Conservation (phyloP, 306 rosid genomes). For the Cucurbita ficifolia region DNA sequence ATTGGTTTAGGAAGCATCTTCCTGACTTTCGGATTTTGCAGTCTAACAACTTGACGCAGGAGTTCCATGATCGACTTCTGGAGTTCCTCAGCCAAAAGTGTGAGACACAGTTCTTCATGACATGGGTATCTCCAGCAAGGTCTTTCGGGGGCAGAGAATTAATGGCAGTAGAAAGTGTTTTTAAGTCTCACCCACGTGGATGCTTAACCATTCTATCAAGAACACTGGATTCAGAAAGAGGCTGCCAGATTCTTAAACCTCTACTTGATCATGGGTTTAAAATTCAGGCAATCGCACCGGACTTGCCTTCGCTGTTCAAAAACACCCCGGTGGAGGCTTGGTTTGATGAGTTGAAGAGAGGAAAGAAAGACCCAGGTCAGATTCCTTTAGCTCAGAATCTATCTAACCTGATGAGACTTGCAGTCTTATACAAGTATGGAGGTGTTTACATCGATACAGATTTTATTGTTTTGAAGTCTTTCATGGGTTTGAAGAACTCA, state of each 20-base stretch:
- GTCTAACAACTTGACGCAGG: conserved; percentile 7
- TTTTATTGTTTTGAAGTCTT: conserved; percentile 41
- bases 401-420: conserved; percentile 60
- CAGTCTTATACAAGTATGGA: conserved; percentile 54
- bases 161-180: conserved; percentile 35
- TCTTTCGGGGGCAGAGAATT: conserved; percentile 25
- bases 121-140: conserved; percentile 16
- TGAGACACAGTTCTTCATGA: conserved; percentile 13
- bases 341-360: conserved; percentile 36
- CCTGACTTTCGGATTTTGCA: conserved; percentile 8
- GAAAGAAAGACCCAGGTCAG: conserved; percentile 70
- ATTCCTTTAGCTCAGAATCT: conserved; percentile 62
- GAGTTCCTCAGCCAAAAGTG: conserved; percentile 14
- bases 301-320: conserved; percentile 45
- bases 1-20: conserved; percentile 12
- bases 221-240: conserved; percentile 37
- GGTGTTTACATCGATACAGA: conserved; percentile 64
- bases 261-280: conserved; percentile 39
- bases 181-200: conserved; percentile 48
- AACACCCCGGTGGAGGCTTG: conserved; percentile 50
- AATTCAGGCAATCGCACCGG: conserved; percentile 44
- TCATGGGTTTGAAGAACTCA: conserved; percentile 39
- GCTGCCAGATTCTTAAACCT: conserved; percentile 43
- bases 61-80: conserved; percentile 10
- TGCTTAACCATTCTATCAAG: conserved; percentile 56